Evolutionary conservation across 768 basidiomycete genomes (phyloP), one percentile per base, ranked within the genome.

Genomic region (Leccinum aurantiacum): DNA sequence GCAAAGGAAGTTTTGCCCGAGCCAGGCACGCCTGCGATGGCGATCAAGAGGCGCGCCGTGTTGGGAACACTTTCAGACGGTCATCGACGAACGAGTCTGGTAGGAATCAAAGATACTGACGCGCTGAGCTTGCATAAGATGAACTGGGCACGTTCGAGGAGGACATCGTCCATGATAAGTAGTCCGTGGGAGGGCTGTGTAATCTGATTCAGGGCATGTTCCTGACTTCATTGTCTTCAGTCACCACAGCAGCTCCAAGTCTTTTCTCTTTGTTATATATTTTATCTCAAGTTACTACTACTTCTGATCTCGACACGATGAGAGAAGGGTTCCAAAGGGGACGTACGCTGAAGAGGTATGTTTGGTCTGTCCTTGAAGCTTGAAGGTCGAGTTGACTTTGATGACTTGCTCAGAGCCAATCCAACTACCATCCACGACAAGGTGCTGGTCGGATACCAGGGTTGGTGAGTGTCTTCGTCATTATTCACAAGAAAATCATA

Each of bases 1-100:
- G 93, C 84, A 31, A 95, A 78, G 0, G 90, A 85, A 0, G 91
- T 88, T 78, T 97, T 97, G 17, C 95, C 93, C 0, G 90, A 89
- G 1, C 91, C 95, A 4, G 95, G 95, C 17, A 89, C 82, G 8
- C 91, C 91, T 38, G 86, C 77, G 59, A 93, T 80, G 37, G 89
- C 92, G 35, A 93, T 81, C 14, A 93, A 72, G 31, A 92, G 77
- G 31, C 91, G 84, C 0, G 63, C 33, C 0, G 64, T 63, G 33
- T 60, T 53, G 2, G 63, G 71, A 15, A 63, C 51, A 8, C 67
- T 73, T 44, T 19, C 5, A n/a, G 2, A 19, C 4, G n/a, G 4
- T 10, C 11, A 19, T 44, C n/a, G 10, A 19, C n/a, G 44, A 19
- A 19, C n/a, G 9, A 41, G n/a, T n/a, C 9, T 10, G 41, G 41